phyloP scores from a whole-genome alignment of 352 stramenopile species.

The Phytophthora pinifolia region DNA sequence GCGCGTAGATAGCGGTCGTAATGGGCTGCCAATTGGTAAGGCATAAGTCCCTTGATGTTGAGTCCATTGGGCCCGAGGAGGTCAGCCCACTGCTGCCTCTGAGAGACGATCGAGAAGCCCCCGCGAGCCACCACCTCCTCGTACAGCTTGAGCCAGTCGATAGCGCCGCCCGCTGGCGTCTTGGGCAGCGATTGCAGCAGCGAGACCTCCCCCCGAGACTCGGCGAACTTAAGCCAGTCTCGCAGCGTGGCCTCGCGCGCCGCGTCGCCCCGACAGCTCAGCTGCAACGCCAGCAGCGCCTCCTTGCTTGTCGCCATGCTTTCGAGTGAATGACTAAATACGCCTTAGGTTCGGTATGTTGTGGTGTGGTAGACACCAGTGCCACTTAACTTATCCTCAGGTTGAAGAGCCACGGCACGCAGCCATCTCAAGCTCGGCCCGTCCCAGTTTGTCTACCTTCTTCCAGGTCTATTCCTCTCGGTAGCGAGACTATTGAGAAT shows the following conservation, averaged over 20 bases:
- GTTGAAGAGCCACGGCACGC: too few relatives aligned
- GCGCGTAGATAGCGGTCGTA: conserved; percentile 57
- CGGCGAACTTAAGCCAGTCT: conserved; percentile 59
- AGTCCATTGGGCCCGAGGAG: conserved; percentile 49
- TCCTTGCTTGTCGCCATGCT: conserved; percentile 33
- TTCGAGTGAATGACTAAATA: too few relatives aligned
- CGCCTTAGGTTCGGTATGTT: too few relatives aligned
- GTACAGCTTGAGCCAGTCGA: conserved; percentile 83
- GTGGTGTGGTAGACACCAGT: too few relatives aligned
- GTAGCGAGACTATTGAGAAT: conserved; percentile 2
- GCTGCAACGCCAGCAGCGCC: conserved; percentile 57
- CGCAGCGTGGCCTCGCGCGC: conserved; percentile 55
- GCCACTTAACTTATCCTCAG: too few relatives aligned
- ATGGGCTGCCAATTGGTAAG: conserved; percentile 57
- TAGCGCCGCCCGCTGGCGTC: conserved; percentile 45
- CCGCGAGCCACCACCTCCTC: conserved; percentile 75
- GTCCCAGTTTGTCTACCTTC: conserved; percentile 16
- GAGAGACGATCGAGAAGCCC: conserved; percentile 52
- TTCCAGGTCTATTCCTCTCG: conserved; percentile 6
- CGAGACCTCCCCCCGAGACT: conserved; percentile 45
- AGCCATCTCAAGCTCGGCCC: not conserved
- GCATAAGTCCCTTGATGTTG: conserved; percentile 57
- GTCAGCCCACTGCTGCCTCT: conserved; percentile 55
- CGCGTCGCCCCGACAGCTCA: conserved; percentile 64
- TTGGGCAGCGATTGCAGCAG: conserved; percentile 55